Base-by-base conservation (phyloP, 148 eudicot genomes). In the Spergularia marina region DNA sequence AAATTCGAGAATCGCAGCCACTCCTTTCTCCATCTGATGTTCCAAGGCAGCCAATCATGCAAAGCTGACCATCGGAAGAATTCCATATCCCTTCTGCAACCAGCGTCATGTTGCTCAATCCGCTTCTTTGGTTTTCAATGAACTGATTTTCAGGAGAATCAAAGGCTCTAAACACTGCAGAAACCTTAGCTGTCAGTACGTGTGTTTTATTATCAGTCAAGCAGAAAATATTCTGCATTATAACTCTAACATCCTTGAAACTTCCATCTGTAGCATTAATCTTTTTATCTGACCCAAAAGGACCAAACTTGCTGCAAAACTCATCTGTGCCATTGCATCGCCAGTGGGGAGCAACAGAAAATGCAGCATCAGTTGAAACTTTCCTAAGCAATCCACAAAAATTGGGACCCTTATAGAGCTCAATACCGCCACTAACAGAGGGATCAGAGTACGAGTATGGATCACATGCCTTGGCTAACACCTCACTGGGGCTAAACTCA, bases 81-180 rank as follows among this genome's bases (percentile, higher is more conserved):
- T 87, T 89, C 98, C 98, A 94, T n/a, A 84, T 71, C 41, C 97
- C 98, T 77, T 94, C 98, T 34, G 90, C 92, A 71, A 87, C 81
- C 69, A 92, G 88, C 20, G 98, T 92, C 92, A 86, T 89, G 68
- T 88, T 89, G 73, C 84, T 83, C 41, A 94, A 82, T 51, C 96
- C 97, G 68, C 89, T 90, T 81, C 93, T 85, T 65, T 79, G 88
- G n/a, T 74, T 76, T 72, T 89, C 96, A 59, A 61, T 71, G 79
- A 81, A 91, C 9, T 30, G 79, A 73, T 73, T 80, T 74, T 86
- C 85, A 36, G 67, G 86, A 66, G 84, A 85, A 74, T 86, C 83
- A 82, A 84, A 82, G 57, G 83, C 91, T 84, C 97, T 78, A 81
- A 94, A 85, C 34, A 89, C 92, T 0, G 91, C 89, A 76, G 90